Base-by-base conservation (phyloP, 2,329 filamentous ascomycete genomes). In the Apiospora phragmitis region DNA sequence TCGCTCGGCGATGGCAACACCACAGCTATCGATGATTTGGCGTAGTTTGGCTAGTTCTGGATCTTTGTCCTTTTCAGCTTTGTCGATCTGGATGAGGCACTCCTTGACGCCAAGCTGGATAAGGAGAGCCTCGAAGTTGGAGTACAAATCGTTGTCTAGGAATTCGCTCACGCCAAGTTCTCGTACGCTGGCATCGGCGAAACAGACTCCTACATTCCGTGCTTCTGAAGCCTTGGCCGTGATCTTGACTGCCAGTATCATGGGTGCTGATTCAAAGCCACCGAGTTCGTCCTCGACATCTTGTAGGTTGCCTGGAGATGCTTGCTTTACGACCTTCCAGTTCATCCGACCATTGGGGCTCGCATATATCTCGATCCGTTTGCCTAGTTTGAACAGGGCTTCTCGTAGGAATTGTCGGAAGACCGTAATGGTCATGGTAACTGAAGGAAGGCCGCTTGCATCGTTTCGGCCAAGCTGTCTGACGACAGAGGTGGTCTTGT, bases 111-210 rank as follows among this genome's bases (percentile, higher is more conserved):
- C 96, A 3, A 99, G 89, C 79, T 99, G 97, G 75, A 99, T 99
- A 68, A 99, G 89, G 24, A 99, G 87, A 3, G 95, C 94, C 83
- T 99, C 96, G 75, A 99, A 97, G 80, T 99, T 99, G 68, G 95
- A 98, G 84, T 97, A 99, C 12, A 98, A 87, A 79, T 99, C 96
- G 78, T 98, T 99, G 85, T 99, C 96, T n/a, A 97, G 89, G 75
- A 99, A 99, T 79, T 99, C 97, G 85, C 94, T 97, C 69, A 99
- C 94, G 11, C 96, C 96, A 2, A 99, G 88, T 84, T 99, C 96
- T 68, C 96, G 89, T 35, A 98, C 95, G 75, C 94, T 98, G 0
- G 97, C 96, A 85, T 99, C 96, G 9, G 96, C 97, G 79, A 99
- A 99, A 82, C 96, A 98, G 6, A 99, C 95, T 11, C 96, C 96